phyloP scores from a whole-genome alignment of 2,329 filamentous ascomycete species.

The Fusarium tupiense region DNA sequence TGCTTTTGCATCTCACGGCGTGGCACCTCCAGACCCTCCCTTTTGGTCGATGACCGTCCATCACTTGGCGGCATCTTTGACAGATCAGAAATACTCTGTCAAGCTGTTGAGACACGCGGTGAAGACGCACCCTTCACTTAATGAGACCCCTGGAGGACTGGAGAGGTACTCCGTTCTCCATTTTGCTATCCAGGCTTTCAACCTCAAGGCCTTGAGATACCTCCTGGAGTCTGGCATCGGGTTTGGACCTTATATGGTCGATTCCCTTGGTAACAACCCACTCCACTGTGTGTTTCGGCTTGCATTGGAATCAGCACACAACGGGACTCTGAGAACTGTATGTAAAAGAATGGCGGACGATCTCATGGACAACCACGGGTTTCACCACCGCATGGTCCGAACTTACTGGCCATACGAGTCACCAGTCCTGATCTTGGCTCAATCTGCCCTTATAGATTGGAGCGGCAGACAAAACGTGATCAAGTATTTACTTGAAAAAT shows the following conservation, averaged over 20 bases:
- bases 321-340: background rate
- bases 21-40: background rate
- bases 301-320: background rate
- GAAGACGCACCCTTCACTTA: no score
- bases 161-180: conserved; percentile 1
- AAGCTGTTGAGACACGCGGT: background rate
- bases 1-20: background rate
- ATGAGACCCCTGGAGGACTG: background rate
- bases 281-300: background rate
- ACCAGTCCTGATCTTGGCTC: background rate
- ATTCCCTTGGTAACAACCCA: background rate
- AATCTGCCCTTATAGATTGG: background rate
- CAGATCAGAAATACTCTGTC: background rate
- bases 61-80: background rate
- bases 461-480: background rate
- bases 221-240: background rate
- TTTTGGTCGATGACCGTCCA: background rate
- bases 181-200: conserved; percentile 1
- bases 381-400: conserved; percentile 6
- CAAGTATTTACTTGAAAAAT: background rate
- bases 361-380: background rate
- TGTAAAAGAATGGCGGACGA: background rate
- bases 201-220: background rate
- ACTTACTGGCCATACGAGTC: background rate
- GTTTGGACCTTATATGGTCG: background rate